Conservation (phyloP, 1,284 basidiomycete species). For the Stygiomarasmius scandens region DNA sequence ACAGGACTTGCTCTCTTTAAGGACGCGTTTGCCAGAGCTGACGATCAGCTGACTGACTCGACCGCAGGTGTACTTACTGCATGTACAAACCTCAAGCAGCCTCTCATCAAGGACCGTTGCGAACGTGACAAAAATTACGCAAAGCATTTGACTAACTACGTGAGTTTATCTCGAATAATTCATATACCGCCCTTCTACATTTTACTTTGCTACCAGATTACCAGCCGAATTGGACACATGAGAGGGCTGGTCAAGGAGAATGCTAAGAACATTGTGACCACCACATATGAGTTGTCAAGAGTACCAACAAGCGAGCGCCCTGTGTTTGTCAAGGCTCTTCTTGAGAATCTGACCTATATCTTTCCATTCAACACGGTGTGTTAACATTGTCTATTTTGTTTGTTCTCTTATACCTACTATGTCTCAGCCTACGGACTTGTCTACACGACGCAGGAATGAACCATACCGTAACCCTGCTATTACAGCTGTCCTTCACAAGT, state of each 20-base stretch:
- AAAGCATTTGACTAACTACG: not conserved
- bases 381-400: too few relatives aligned
- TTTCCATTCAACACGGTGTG: too few relatives aligned
- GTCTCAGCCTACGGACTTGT: not conserved
- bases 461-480: conserved; percentile 1
- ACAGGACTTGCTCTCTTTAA: not conserved
- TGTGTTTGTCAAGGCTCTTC: not conserved
- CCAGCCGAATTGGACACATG: not conserved
- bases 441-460: not conserved
- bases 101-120: not conserved
- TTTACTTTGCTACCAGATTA: not conserved
- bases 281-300: not conserved
- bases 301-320: not conserved
- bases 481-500: not conserved
- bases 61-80: not conserved
- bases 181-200: not conserved
- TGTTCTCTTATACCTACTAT: not conserved
- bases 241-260: not conserved
- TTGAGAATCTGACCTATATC: not conserved
- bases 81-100: not conserved
- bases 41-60: not conserved
- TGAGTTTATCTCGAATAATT: not conserved
- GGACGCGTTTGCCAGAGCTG: not conserved
- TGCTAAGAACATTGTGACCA: not conserved
- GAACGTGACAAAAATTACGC: not conserved